Percentiles rank a stretch among this genome's conserved stretches.
These are phyloP conservation scores for Blastocladiella emersonii DNA, from an alignment of 371 early-diverging fungal genomes.

Conservation along the genomic window DNA sequence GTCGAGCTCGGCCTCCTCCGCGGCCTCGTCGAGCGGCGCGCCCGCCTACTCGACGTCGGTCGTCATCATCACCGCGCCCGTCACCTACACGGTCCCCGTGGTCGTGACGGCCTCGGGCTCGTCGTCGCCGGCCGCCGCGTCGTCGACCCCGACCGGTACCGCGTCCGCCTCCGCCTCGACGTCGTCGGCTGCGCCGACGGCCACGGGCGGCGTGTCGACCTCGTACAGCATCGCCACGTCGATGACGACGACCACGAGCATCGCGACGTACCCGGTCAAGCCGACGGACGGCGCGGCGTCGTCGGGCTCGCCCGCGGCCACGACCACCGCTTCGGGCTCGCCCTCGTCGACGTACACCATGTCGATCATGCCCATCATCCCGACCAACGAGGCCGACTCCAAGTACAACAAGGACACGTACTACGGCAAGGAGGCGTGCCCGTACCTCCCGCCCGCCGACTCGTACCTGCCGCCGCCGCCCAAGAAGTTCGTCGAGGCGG, in stretches of 20 bases:
- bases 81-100: too few relatives aligned
- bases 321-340: not conserved
- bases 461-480: not conserved
- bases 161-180: constrained; percentile 13
- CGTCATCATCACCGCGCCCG: too few relatives aligned
- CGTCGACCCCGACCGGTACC: constrained; percentile 37
- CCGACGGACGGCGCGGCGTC: too few relatives aligned
- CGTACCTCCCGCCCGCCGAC: not conserved
- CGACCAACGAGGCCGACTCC: not conserved
- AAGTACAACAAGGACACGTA: not conserved
- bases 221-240: too few relatives aligned
- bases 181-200: too few relatives aligned
- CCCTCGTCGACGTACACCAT: not conserved
- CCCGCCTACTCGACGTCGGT: too few relatives aligned
- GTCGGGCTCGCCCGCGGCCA: too few relatives aligned
- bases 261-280: not conserved
- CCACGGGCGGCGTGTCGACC: too few relatives aligned
- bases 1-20: constrained; percentile 13
- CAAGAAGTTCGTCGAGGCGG: not conserved
- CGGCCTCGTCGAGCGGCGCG: too few relatives aligned
- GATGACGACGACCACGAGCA: not conserved
- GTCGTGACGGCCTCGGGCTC: constrained; percentile 24
- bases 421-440: not conserved
- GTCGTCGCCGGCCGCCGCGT: constrained; percentile 17
- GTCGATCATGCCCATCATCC: not conserved